Percentiles rank a stretch among this genome's conserved stretches.
Conservation (phyloP, 352 stramenopile genomes). For the Aphanomyces euteiches region DNA sequence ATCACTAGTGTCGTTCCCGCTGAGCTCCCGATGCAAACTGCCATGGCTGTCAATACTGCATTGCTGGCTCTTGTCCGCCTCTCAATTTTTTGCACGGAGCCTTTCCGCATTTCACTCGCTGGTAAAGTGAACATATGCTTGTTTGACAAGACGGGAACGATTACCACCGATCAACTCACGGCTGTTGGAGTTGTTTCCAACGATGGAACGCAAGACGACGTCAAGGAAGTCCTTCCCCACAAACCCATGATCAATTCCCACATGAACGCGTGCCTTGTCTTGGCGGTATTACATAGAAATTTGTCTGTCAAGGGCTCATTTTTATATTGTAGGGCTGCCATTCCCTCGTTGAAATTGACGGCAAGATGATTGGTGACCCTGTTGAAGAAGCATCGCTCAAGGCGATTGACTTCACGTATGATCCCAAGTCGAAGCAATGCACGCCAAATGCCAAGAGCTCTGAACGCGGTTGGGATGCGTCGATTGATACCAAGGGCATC, state of each 20-base stretch:
- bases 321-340: slow-evolving; percentile 81
- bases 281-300: slow-evolving; percentile 38
- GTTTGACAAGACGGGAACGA: slow-evolving; percentile 99
- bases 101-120: slow-evolving; percentile 96
- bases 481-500: slow-evolving; percentile 74
- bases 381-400: slow-evolving; percentile 97
- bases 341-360: slow-evolving; percentile 96
- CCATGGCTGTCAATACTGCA: slow-evolving; percentile 96
- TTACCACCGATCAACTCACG: slow-evolving; percentile 96
- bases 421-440: slow-evolving; percentile 65
- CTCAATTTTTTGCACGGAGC: slow-evolving; percentile 97
- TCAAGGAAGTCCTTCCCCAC: slow-evolving; percentile 26
- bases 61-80: slow-evolving; percentile 93
- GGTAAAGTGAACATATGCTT: slow-evolving; percentile 95
- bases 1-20: slow-evolving; percentile 98
- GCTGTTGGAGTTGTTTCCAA: slow-evolving; percentile 90
- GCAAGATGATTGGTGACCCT: slow-evolving; percentile 95
- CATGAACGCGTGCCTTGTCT: slow-evolving; percentile 74
- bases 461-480: slow-evolving; percentile 61
- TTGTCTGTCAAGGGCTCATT: slow-evolving; percentile 38
- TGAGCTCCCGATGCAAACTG: slow-evolving; percentile 97
- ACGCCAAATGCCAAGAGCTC: slow-evolving; percentile 63
- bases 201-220: slow-evolving; percentile 43
- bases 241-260: slow-evolving; percentile 72
- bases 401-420: slow-evolving; percentile 92